Conservation (phyloP, 2,329 filamentous ascomycete genomes). For the Fusarium bulbicola region DNA sequence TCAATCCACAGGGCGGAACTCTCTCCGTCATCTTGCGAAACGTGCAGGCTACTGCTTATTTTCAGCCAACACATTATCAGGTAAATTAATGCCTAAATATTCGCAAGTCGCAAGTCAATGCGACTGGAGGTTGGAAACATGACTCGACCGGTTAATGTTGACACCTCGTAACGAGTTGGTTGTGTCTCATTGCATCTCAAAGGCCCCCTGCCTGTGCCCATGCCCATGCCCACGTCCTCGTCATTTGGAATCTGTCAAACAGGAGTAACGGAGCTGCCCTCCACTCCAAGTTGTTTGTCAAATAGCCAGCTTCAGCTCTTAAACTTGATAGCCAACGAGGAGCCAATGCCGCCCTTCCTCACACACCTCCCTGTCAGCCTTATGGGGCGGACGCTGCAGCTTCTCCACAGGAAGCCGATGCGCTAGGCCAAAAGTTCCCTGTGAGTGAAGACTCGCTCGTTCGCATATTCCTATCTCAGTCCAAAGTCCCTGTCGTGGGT, state of each 20-base stretch:
- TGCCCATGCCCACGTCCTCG: background rate
- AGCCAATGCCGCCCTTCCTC: conserved; percentile 4
- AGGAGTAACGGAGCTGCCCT: background rate
- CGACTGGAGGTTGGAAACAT: background rate
- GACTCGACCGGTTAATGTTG: background rate
- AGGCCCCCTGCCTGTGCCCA: background rate
- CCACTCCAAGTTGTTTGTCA: background rate
- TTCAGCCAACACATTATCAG: background rate
- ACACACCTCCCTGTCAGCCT: conserved; percentile 41
- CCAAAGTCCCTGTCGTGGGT: conserved; percentile 14
- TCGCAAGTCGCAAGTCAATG: background rate
- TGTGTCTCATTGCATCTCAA: background rate
- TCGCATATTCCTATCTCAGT: conserved; percentile 3
- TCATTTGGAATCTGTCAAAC: conserved; percentile 16
- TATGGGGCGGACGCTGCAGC: conserved; percentile 35
- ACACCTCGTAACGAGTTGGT: background rate
- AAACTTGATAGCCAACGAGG: conserved; percentile 20
- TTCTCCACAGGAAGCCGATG: conserved; percentile 35
- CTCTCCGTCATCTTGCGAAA: background rate
- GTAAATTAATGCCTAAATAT: background rate
- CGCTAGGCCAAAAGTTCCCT: conserved; percentile 35
- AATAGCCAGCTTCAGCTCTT: conserved; percentile 21
- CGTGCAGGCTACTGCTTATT: background rate
- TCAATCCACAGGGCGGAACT: conserved; percentile 8
- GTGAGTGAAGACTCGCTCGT: conserved; percentile 16